Percentiles rank a stretch among this genome's conserved stretches.
Conservation (phyloP, 78 protist genomes). For the Chrysochromulina tobinii region DNA sequence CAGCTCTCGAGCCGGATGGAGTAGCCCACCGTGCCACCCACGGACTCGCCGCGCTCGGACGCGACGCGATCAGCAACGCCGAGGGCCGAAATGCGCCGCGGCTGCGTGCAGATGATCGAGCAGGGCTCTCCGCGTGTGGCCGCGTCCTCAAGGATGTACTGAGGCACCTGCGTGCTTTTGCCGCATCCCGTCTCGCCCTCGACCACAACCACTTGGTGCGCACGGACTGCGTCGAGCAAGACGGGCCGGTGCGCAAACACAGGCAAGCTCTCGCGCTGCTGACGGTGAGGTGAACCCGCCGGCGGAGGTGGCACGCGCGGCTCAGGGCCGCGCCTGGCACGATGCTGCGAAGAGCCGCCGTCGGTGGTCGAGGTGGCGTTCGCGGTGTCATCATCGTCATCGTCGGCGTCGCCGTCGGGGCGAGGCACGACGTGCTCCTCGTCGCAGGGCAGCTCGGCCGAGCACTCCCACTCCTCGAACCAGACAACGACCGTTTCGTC, state of each 20-base stretch:
- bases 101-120: conserved; percentile 87
- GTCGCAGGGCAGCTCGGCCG: too few species aligned
- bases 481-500: too few species aligned
- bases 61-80: conserved; percentile 86
- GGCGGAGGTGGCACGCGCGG: too few species aligned
- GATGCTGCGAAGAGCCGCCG: too few species aligned
- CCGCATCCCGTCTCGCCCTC: conserved; percentile 90
- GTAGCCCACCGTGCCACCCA: conserved; percentile 72
- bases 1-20: conserved; percentile 63
- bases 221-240: neutral
- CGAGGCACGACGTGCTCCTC: too few species aligned
- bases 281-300: neutral
- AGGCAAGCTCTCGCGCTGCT: neutral
- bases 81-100: conserved; percentile 87
- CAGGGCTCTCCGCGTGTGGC: neutral
- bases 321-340: too few species aligned
- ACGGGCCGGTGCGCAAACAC: neutral
- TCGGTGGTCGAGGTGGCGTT: too few species aligned
- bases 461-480: too few species aligned
- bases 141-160: conserved; percentile 72
- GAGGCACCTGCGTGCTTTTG: conserved; percentile 84
- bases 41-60: conserved; percentile 64
- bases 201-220: conserved; percentile 42
- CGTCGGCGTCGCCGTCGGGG: too few species aligned
- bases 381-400: too few species aligned